Evolutionary conservation across 78 protist species (phyloP).

Genomic region (Speleostelium caveatum): DNA sequence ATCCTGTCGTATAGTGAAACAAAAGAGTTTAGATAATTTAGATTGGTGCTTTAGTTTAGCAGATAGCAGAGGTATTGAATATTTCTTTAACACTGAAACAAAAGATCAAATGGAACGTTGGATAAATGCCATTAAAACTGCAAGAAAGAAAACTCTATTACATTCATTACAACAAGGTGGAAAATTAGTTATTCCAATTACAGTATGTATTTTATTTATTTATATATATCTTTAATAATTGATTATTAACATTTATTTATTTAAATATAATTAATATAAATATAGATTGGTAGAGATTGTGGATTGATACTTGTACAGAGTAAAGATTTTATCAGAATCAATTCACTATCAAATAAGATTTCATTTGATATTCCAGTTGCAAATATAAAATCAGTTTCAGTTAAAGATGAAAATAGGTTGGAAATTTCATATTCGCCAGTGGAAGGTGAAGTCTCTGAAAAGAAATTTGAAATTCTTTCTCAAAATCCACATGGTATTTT

Average conservation of each 20-base stretch:
- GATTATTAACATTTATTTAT: neutral
- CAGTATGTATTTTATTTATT: conserved; percentile 12
- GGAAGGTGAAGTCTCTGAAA: conserved; percentile 60
- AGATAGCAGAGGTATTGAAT: conserved; percentile 64
- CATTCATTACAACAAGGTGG: conserved; percentile 57
- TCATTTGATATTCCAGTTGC: conserved; percentile 63
- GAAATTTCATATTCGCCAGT: conserved; percentile 39
- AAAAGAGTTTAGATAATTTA: conserved; percentile 52
- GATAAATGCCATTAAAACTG: conserved; percentile 48
- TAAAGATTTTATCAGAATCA: conserved; percentile 55
- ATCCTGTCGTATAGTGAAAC: conserved; percentile 66
- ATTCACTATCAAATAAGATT: conserved; percentile 63
- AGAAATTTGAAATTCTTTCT: conserved; percentile 28
- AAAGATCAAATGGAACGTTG: conserved; percentile 79
- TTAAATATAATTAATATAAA: too few relatives aligned
- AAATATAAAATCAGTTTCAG: conserved; percentile 53
- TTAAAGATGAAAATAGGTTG: conserved; percentile 8
- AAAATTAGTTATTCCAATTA: conserved; percentile 54
- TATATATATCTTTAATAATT: neutral
- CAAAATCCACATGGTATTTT: conserved; percentile 65
- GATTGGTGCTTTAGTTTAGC: conserved; percentile 74
- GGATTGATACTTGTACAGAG: conserved; percentile 36
- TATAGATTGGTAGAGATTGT: conserved; percentile 60
- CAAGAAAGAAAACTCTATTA: conserved; percentile 50
- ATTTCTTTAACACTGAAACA: conserved; percentile 72